Base-by-base conservation (phyloP, 2,329 filamentous ascomycete species). In the Elsinoe necatrix region DNA sequence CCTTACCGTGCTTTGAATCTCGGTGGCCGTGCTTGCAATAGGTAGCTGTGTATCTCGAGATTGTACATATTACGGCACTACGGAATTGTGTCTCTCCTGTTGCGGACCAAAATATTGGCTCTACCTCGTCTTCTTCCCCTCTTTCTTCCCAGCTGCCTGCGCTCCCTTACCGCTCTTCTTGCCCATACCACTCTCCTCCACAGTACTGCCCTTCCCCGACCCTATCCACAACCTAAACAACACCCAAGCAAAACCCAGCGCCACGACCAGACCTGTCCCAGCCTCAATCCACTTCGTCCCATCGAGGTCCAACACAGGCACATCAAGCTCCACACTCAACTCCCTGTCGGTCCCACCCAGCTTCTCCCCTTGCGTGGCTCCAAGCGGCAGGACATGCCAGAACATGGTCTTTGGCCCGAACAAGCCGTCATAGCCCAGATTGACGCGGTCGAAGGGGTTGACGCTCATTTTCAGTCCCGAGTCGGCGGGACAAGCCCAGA, bases 391-490 rank as follows among this genome's bases (percentile, higher is more conserved):
- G 7, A 77, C 64, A 67, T 96, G 89, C 77, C 90, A 95, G 68
- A 95, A 96, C 67, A 88, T 77, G 0, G 89, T 95, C 51, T 81
- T 78, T 0, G 82, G 78, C 1, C 80, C 82, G 68, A 96, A 96
- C 7, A 95, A 71, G 0, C 79, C 81, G 62, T 96, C 92, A 68
- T 91, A 96, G 0, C 90, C 91, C n/a, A 96, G 65, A 66, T 89
- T 82, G n/a, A 78, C 74, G 4, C 88, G 77, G 68, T 96, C 91
- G 69, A 97, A 97, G 0, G 92, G 92, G 65, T 87, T 95, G 4
- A 78, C 80, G 0, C 80, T 71, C 71, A 92, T 87, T 64, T 87
- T 85, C 0, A 77, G 78, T 0, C 80, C 82, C 54, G 82, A 78
- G 8, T 81, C 79, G 0, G 84, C 80, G 6, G 80, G 77, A 66